These are phyloP conservation scores for Prunus davidiana DNA, from an alignment of 306 rosid species.

Conservation along the genomic window DNA sequence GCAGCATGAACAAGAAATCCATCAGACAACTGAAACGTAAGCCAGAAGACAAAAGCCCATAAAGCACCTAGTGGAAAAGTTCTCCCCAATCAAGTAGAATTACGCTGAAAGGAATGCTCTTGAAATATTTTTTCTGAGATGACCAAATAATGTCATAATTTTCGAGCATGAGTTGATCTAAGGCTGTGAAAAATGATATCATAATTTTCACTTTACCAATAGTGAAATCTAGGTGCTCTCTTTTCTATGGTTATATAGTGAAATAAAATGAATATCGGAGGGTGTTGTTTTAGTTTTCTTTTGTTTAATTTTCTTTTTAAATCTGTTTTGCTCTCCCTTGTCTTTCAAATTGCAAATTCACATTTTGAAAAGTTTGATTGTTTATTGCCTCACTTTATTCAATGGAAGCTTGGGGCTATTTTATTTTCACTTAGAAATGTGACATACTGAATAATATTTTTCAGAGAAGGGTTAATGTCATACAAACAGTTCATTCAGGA, in stretches of 20 bases:
- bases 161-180: not conserved
- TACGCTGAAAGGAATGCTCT: no score
- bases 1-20: no score
- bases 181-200: not conserved
- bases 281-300: not conserved
- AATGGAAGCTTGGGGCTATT: not conserved
- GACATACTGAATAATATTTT: conserved; percentile 27
- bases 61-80: no score
- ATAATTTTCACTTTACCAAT: not conserved
- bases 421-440: conserved; percentile 13
- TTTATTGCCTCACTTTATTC: not conserved
- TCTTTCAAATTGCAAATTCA: not conserved
- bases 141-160: no score
- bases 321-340: not conserved
- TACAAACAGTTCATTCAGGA: conserved; percentile 98
- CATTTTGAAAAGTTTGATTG: not conserved
- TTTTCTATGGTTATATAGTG: not conserved
- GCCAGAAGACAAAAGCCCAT: no score
- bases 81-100: no score
- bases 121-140: no score
- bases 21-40: no score
- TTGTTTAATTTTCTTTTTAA: not conserved
- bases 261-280: not conserved
- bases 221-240: not conserved
- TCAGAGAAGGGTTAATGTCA: conserved; percentile 96